Base-by-base conservation (phyloP, 768 basidiomycete species). In the Xerocomus brunneocitrinus region DNA sequence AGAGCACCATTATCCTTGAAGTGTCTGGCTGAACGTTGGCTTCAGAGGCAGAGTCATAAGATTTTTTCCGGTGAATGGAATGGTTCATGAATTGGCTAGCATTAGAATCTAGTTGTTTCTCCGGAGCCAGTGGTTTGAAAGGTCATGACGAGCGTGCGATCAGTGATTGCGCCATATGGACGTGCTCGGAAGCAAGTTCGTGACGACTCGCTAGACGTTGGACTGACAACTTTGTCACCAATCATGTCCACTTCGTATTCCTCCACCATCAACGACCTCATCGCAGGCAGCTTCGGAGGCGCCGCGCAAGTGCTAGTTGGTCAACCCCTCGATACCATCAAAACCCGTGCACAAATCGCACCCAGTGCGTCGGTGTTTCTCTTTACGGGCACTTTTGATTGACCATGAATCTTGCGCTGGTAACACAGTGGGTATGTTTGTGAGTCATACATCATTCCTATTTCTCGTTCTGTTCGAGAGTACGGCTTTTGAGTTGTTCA, bases 251-350 rank as follows among this genome's bases (percentile, higher is more conserved):
- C n/a, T 38, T 41, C 60, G 8, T 72, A 72, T 44, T 68, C 79
- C n/a, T 72, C 79, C 42, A 90, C 87, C 0, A 64, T 86, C 36
- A 91, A 92, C 60, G 90, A 91, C 64, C 81, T 98, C 28, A 69
- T 95, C 24, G 88, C 94, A 0, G 95, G 95, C 5, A 91, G 89
- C 67, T 79, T 91, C 7, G 95, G 84, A 31, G 95, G 95, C n/a
- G 93, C 93, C 2, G 86, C 91, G 0, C 95, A 98, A 62, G 95
- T 98, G 12, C 74, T 98, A 10, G 88, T 94, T n/a, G 93, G 95
- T 3, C 95, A 95, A 60, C 91, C 91, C 1, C 75, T 94, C 27
- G 91, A 93, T 64, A 93, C 91, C 0, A 70, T 93, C 68, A 93
- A 93, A 76, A 91, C 91, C 24, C 79, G 91, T 47, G 90, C 91